A percentile compares a stretch with the other conserved stretches of the same genome.
Conservation (phyloP, 257 asterid species). For the Penstemon eatonii region DNA sequence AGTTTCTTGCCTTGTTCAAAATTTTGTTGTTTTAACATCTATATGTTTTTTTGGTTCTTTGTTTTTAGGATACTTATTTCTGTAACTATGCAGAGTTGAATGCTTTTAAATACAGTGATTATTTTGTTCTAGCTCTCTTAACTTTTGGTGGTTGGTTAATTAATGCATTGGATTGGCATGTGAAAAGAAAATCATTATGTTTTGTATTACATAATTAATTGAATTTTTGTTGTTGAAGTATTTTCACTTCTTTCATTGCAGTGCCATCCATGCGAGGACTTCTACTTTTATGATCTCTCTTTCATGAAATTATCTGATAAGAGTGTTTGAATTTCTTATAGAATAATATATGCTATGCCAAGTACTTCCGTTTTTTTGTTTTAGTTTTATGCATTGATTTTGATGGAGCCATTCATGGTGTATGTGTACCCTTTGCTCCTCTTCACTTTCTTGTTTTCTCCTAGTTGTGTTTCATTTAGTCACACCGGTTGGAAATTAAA, state of each 20-base stretch:
- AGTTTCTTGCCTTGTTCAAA: background rate
- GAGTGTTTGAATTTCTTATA: too few relatives aligned
- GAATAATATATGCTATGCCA: too few relatives aligned
- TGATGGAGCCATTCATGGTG: background rate
- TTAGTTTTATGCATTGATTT: background rate
- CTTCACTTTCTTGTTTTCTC: background rate
- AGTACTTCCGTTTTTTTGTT: background rate
- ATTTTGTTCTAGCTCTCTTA: background rate
- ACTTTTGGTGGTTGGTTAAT: background rate
- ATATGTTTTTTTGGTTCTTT: background rate
- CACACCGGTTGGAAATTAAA: background rate
- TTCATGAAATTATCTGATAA: background rate
- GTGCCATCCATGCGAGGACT: background rate
- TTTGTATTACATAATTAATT: background rate
- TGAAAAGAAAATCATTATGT: conserved; percentile 1
- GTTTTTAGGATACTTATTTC: background rate
- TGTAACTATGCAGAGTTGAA: background rate
- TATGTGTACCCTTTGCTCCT: background rate
- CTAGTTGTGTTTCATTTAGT: background rate
- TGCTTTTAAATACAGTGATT: background rate
- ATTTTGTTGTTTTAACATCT: conserved; percentile 1
- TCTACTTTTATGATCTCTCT: background rate
- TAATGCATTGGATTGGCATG: background rate
- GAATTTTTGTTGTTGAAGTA: background rate
- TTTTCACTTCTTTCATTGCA: background rate